phyloP scores from a whole-genome alignment of 257 asterid species.

The Penstemon newberryi region DNA sequence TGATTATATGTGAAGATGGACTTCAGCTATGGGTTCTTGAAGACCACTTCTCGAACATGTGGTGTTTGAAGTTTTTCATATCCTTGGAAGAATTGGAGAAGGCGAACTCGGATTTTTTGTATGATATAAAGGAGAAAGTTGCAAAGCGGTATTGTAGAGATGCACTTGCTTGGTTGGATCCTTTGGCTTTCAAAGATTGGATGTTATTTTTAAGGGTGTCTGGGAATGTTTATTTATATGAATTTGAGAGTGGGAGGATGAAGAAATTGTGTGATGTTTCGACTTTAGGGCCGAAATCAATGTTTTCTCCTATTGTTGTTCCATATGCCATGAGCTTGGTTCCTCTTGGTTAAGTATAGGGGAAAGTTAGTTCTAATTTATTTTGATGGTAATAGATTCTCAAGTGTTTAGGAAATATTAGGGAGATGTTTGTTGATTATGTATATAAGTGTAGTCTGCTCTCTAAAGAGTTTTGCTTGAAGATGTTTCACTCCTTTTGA shows the following conservation, averaged over 20 bases:
- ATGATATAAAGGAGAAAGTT: slow-evolving; percentile 35
- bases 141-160: not conserved
- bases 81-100: slow-evolving; percentile 44
- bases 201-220: slow-evolving; percentile 47
- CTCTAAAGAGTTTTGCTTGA: no score
- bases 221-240: slow-evolving; percentile 29
- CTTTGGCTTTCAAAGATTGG: slow-evolving; percentile 55
- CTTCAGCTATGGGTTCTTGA: slow-evolving; percentile 59
- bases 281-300: slow-evolving; percentile 44
- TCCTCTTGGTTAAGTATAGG: slow-evolving; percentile 31
- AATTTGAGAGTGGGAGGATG: slow-evolving; percentile 51
- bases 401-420: no score
- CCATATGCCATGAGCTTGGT: slow-evolving; percentile 65
- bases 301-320: slow-evolving; percentile 49
- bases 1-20: slow-evolving; percentile 47
- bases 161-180: slow-evolving; percentile 39
- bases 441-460: no score
- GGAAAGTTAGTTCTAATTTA: no score
- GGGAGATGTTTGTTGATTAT: not conserved
- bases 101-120: slow-evolving; percentile 30
- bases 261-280: slow-evolving; percentile 38
- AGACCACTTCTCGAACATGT: slow-evolving; percentile 41
- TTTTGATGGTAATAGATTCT: no score
- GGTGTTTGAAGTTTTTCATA: slow-evolving; percentile 39
- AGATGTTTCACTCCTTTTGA: no score